Evolutionary conservation across 345 rosid species (phyloP).

Genomic region (Turnera subulata): DNA sequence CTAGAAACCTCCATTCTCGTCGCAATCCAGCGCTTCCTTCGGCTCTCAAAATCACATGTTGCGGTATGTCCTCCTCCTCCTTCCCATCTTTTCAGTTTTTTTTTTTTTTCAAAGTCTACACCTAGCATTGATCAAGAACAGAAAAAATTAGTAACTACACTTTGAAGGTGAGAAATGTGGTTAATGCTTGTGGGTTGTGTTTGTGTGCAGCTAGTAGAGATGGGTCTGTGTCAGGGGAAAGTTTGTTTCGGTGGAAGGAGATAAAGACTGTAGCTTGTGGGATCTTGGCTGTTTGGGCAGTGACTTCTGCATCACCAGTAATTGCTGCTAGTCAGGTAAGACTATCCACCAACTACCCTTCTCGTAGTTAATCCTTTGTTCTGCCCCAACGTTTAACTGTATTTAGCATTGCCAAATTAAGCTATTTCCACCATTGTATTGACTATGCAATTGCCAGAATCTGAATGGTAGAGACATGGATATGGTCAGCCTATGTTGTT

Average conservation of each 20-base stretch:
- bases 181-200: constrained; percentile 2
- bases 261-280: constrained; percentile 63
- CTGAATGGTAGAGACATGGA: no score
- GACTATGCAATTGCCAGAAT: background rate
- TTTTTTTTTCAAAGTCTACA: background rate
- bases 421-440: no score
- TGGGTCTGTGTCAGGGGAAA: constrained; percentile 27
- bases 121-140: background rate
- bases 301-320: constrained; percentile 68
- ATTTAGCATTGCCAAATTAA: no score
- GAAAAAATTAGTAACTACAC: no score
- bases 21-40: constrained; percentile 19
- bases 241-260: constrained; percentile 40
- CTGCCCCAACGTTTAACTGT: no score
- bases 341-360: no score
- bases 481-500: no score
- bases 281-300: constrained; percentile 58
- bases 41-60: constrained; percentile 39
- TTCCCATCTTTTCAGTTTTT: background rate
- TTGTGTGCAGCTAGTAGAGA: constrained; percentile 32
- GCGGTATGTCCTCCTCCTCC: constrained; percentile 29
- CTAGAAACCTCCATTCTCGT: constrained; percentile 17
- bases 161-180: constrained; percentile 1
- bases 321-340: constrained; percentile 75
- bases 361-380: no score